A percentile compares a stretch with the other conserved stretches of the same genome.
These are phyloP conservation scores for Colletotrichum tofieldiae DNA, from an alignment of 2,329 filamentous ascomycete species.

Conservation along the genomic window DNA sequence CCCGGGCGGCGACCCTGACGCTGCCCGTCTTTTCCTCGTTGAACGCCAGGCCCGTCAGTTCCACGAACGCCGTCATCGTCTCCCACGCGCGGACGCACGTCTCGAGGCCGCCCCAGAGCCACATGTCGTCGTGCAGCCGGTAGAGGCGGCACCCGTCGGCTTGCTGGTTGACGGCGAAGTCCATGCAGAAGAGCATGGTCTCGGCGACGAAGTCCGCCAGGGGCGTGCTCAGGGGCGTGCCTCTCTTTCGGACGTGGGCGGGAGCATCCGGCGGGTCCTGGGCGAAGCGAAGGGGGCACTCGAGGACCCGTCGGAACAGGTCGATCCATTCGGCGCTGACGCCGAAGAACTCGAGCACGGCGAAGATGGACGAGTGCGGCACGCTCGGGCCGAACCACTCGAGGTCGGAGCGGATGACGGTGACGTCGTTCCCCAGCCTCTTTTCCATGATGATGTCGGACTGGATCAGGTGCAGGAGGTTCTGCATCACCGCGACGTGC, in stretches of 20 bases:
- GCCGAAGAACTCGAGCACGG: constrained; percentile 69
- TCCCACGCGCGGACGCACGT: constrained; percentile 67
- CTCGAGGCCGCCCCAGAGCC: constrained; percentile 71
- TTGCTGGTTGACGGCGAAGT: constrained; percentile 72
- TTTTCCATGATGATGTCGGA: constrained; percentile 69
- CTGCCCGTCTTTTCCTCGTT: constrained; percentile 72
- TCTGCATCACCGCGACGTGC: constrained; percentile 67
- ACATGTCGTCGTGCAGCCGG: constrained; percentile 76
- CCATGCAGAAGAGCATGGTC: constrained; percentile 72
- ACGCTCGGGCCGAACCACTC: constrained; percentile 71
- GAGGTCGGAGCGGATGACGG: constrained; percentile 72
- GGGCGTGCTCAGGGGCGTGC: constrained; percentile 70
- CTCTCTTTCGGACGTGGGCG: constrained; percentile 63
- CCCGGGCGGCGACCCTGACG: constrained; percentile 54
- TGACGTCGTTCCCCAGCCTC: constrained; percentile 63
- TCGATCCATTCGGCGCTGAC: constrained; percentile 65
- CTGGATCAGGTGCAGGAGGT: constrained; percentile 69
- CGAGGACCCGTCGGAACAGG: constrained; percentile 70
- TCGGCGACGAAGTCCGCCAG: constrained; percentile 72
- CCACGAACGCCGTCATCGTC: constrained; percentile 65
- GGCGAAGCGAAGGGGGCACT: constrained; percentile 67
- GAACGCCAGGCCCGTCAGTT: constrained; percentile 67
- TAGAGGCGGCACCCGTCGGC: constrained; percentile 68
- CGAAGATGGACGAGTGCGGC: constrained; percentile 69
- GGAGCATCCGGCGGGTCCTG: constrained; percentile 62